Evolutionary conservation across 2,329 filamentous ascomycete species (phyloP), one percentile per base, ranked within the genome.

Genomic region (Pyrenochaeta sp.): DNA sequence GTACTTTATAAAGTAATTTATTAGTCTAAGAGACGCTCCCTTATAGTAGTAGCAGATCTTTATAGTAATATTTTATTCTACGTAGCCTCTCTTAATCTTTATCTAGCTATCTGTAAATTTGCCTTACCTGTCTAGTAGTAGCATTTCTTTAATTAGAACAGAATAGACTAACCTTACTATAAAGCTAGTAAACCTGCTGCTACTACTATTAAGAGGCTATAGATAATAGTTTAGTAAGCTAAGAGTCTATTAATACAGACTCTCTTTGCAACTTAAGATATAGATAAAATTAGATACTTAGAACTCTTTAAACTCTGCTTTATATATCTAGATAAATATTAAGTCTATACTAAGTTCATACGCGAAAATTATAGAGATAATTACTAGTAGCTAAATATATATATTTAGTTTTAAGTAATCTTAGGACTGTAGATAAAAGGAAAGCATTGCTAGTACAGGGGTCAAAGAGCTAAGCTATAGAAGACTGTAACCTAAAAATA

Each of bases 401-500:
- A 11, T 27, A 27, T 27, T 5, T 27, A 27, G 24, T 11, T 24
- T 24, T 24, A 31, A 31, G 29, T 13, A 15, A 17, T 13, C 9
- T 13, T 31, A 31, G n/a, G 30, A 32, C 19, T 32, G 8, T 32
- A 17, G 15, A 19, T 32, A 17, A 32, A 32, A 20, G 30, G 30
- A 32, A 32, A 20, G 30, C 17, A 20, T 32, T 32, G 21, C 15
- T 17, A 17, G 15, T 10, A 32, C 21, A 19, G 8, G 30, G 15
- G 15, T 18, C 21, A 17, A 19, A 19, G 9, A 32, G 30, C 20
- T 23, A 30, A 13, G 31, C 31, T 24, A 18, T 29, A 19, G 31
- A 27, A 35, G 31, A 15, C 22, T 28, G 18, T 32, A 31, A 18
- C 14, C 28, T 13, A 30, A 26, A 41, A 41, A 41, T 41, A 27